Evolutionary conservation across 2,329 filamentous ascomycete species (phyloP), one percentile per base, ranked within the genome.

Genomic region (Aspergillus aculeatinus): DNA sequence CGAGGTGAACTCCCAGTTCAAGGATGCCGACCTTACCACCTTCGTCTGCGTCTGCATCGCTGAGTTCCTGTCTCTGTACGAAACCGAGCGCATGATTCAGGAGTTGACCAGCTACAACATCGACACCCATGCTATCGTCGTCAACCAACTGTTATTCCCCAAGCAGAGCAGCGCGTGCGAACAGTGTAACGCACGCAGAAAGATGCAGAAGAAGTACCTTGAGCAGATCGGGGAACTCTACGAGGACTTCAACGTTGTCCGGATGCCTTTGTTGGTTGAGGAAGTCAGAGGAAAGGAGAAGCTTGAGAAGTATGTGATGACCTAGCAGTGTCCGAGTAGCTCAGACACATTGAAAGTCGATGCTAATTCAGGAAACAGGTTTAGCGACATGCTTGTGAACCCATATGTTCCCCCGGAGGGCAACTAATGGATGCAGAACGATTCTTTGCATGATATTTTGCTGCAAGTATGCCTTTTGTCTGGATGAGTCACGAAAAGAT

Each of bases 41-140:
- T 99, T 99, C 73, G 92, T 99, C 57, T 98, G 95, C 76, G 95
- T 99, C 62, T 96, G 95, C 77, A 99, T 99, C 76, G 91, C 95
- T 56, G 95, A 99, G 79, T 99, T 99, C 81, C 79, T 99, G 70
- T 93, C 89, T 42, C 84, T 99, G 55, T 99, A 99, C 81, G 95
- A 99, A 84, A 99, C 95, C 63, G 95, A 99, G 83, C 90, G 95
- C 71, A 98, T 99, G 95, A 98, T 99, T 70, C 95, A 99, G 83
- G 95, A 99, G 81, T 83, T 99, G 63, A 88, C 92, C 51, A 90
- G 86, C 75, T 99, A 96, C 80, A 83, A 89, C 72, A 99, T 99
- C 75, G 95, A 99, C 77, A 96, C 94, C 6, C 95, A 98, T 80
- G 88, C 89, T 73, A 98, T 99, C 75, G 95, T 99, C 50, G 95